Percentiles rank a stretch among this genome's conserved stretches.
Evolutionary conservation across 371 early-diverging fungal genomes (phyloP).

Genomic region (Parasitella parasitica): DNA sequence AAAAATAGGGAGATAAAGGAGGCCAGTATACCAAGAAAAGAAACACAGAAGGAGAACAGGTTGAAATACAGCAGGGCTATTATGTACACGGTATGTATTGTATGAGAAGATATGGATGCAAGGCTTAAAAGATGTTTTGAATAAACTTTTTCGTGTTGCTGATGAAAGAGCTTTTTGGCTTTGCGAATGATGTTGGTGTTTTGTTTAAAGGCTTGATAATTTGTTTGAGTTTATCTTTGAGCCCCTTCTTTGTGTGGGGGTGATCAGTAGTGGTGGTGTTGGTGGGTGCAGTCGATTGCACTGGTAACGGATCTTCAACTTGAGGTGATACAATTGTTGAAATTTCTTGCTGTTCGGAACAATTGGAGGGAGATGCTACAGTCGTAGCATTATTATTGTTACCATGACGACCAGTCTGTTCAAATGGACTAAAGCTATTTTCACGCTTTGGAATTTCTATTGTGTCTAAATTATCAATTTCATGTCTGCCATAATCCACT

Average conservation of each 20-base stretch:
- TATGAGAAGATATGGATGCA: neutral
- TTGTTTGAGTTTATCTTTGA: slow-evolving; percentile 12
- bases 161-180: slow-evolving; percentile 10
- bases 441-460: slow-evolving; percentile 6
- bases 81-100: neutral
- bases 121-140: slow-evolving; percentile 8
- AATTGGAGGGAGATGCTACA: neutral
- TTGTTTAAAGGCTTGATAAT: slow-evolving; percentile 14
- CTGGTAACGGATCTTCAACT: slow-evolving; percentile 12
- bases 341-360: slow-evolving; percentile 1
- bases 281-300: slow-evolving; percentile 2
- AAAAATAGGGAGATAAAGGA: neutral
- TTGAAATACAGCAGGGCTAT: neutral
- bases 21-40: neutral
- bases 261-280: neutral
- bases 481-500: slow-evolving; percentile 14
- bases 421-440: slow-evolving; percentile 6
- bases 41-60: neutral
- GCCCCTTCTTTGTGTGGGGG: slow-evolving; percentile 15
- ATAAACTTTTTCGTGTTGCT: slow-evolving; percentile 16
- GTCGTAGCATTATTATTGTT: slow-evolving; percentile 2
- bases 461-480: slow-evolving; percentile 14
- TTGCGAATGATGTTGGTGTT: slow-evolving; percentile 2
- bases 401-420: slow-evolving; percentile 1
- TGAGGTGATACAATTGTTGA: slow-evolving; percentile 10